Conservation (phyloP, 305 asterid genomes). For the Fraxinus greggii region DNA sequence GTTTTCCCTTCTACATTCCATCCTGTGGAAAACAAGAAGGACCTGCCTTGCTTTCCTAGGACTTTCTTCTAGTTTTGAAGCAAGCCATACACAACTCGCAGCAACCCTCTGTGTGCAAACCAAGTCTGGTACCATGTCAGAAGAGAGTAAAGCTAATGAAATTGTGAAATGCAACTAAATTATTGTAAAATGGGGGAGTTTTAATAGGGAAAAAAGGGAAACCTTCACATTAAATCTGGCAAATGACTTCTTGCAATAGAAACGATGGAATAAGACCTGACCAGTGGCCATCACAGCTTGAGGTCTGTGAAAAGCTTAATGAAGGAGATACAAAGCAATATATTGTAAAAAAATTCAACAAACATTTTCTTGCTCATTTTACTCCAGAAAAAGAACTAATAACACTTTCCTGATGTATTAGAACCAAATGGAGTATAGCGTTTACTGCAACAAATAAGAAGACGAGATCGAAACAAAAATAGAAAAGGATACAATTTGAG, state of each 20-base stretch:
- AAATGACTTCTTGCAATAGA: neutral
- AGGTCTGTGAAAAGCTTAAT: slow-evolving; percentile 35
- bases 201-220: neutral
- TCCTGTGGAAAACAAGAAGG: neutral
- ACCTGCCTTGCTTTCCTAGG: neutral
- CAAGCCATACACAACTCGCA: slow-evolving; percentile 58
- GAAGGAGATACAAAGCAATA: slow-evolving; percentile 25
- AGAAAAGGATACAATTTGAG: slow-evolving; percentile 43
- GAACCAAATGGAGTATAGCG: neutral
- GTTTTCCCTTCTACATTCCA: slow-evolving; percentile 29
- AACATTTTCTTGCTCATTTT: neutral
- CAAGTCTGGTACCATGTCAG: neutral
- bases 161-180: neutral
- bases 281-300: slow-evolving; percentile 56
- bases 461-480: neutral
- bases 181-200: neutral
- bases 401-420: neutral
- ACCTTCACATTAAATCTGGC: slow-evolving; percentile 1
- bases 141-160: neutral
- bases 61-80: slow-evolving; percentile 34
- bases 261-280: slow-evolving; percentile 4
- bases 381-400: neutral
- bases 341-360: neutral
- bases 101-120: slow-evolving; percentile 40
- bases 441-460: neutral